Evolutionary conservation across 345 rosid genomes (phyloP), one percentile per base, ranked within the genome.

Genomic region (Rhodamnia rubescens): DNA sequence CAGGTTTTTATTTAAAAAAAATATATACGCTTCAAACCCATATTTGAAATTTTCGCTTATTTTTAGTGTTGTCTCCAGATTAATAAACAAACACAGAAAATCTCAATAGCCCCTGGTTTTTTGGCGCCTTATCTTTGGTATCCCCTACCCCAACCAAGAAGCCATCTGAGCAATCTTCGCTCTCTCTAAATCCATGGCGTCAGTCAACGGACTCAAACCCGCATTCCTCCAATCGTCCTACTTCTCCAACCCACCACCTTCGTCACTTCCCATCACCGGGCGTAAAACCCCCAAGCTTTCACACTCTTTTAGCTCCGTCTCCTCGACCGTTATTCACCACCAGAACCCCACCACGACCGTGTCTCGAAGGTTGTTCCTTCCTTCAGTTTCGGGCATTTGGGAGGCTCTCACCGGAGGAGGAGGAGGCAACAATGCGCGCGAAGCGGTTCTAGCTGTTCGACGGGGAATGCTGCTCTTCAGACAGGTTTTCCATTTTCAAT

Each of bases 371-470:
- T 27, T 92, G 86, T 88, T 94, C 87, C 85, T 95, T 55, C 94
- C 98, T 53, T 93, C 96, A 2, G 99, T 94, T 53, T 93, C 98
- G 58, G 91, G 94, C 16, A 89, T 95, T 69, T 96, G 98, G 99
- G 94, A 92, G 83, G 96, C 99, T 21, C 86, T 96, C 42, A 95
- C 98, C 0, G 96, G 98, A 7, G 96, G 98, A 7, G 95, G 54
- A 82, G 98, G 95, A 61, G 90, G 87, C 40, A 88, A 91, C 40
- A 88, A 92, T 82, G 81, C 91, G 9, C 93, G 94, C 50, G 97
- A 94, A 29, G 95, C 98, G n/a, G 89, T 89, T 20, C 56, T 90
- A 51, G 94, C 96, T 12, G 53, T 93, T 88, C 90, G 95, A 82
- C 90, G 91, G 1, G 99, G 99, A 86, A 96, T 95, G 99, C 74